Conservation (phyloP, 306 rosid species). For the Pterocarpus macrocarpus region DNA sequence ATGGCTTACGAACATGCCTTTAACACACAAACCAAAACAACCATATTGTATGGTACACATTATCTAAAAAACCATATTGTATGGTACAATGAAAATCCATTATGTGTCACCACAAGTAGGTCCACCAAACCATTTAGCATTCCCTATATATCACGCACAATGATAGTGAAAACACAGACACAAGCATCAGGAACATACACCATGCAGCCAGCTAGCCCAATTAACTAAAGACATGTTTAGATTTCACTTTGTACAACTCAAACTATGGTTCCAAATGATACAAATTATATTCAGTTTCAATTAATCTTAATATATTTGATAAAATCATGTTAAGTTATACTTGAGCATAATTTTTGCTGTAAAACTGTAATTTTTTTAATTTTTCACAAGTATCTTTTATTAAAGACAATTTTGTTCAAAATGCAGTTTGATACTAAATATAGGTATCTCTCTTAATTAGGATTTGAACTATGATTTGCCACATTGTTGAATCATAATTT, state of each 20-base stretch:
- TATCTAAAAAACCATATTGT: background rate
- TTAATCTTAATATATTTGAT: no score
- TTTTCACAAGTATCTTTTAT: no score
- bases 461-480: no score
- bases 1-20: constrained; percentile 47
- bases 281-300: background rate
- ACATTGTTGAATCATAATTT: no score
- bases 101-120: constrained; percentile 40
- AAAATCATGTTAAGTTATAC: no score
- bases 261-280: no score
- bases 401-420: no score
- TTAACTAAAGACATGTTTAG: background rate
- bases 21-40: constrained; percentile 53
- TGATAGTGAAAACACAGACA: constrained; percentile 47
- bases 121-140: constrained; percentile 43
- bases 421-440: no score
- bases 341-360: no score
- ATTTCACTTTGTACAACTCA: background rate
- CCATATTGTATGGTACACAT: background rate
- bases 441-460: no score
- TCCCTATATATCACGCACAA: constrained; percentile 20
- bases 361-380: no score
- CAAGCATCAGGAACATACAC: constrained; percentile 33
- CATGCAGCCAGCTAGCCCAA: constrained; percentile 37
- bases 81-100: constrained; percentile 46